A percentile compares a stretch with the other conserved stretches of the same genome.
phyloP scores from a whole-genome alignment of 352 stramenopile genomes.

The Phytophthora hibernalis region DNA sequence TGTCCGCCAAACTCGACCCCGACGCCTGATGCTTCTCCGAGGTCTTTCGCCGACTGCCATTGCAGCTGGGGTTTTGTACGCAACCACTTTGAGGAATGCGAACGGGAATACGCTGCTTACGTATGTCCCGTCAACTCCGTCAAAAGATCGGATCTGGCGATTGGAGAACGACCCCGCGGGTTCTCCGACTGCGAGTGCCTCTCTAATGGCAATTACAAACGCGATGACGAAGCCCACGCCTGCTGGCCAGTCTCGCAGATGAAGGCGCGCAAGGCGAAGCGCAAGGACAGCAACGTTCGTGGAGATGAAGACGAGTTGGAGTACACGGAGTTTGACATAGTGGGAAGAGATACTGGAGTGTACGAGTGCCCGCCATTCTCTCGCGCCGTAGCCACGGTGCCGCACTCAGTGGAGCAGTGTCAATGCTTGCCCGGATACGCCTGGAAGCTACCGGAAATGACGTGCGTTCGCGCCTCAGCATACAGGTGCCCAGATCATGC shows the following conservation, averaged over 20 bases:
- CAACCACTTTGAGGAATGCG: slow-evolving; percentile 48
- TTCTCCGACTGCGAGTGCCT: slow-evolving; percentile 85
- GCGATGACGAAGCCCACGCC: slow-evolving; percentile 65
- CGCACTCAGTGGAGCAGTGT: slow-evolving; percentile 79
- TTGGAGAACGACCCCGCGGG: slow-evolving; percentile 52
- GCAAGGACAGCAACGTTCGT: slow-evolving; percentile 15
- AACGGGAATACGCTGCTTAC: slow-evolving; percentile 61
- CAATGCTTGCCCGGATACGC: slow-evolving; percentile 76
- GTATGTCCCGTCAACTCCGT: slow-evolving; percentile 70
- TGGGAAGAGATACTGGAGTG: slow-evolving; percentile 21
- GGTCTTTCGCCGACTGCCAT: slow-evolving; percentile 75
- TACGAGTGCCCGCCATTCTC: slow-evolving; percentile 76
- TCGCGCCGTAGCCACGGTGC: slow-evolving; percentile 51
- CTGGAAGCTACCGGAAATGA: slow-evolving; percentile 79
- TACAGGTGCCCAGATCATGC: slow-evolving; percentile 74
- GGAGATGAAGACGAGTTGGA: slow-evolving; percentile 26
- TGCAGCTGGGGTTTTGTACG: slow-evolving; percentile 81
- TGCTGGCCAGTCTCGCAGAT: slow-evolving; percentile 45
- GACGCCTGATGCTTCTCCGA: slow-evolving; percentile 33
- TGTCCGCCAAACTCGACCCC: slow-evolving; percentile 50
- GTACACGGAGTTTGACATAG: slow-evolving; percentile 34
- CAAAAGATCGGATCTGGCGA: slow-evolving; percentile 45
- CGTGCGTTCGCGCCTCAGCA: slow-evolving; percentile 55
- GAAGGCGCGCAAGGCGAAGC: slow-evolving; percentile 31
- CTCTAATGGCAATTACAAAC: slow-evolving; percentile 45